phyloP scores from a whole-genome alignment of 768 basidiomycete species.

The Boletus pseudo-olivaceus region DNA sequence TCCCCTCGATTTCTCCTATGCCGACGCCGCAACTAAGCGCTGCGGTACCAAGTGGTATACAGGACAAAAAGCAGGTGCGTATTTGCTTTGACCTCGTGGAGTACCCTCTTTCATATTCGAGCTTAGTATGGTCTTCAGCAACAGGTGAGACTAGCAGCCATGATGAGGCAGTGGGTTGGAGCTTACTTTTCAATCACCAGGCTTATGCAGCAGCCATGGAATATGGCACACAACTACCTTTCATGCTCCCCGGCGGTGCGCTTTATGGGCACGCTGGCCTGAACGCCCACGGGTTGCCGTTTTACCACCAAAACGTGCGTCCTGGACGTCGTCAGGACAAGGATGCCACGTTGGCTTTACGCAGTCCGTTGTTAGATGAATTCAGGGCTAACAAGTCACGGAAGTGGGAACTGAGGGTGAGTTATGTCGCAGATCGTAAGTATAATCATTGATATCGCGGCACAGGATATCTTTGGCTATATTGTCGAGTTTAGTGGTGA shows the following conservation, averaged over 20 bases:
- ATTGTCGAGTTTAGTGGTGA: conserved; percentile 91
- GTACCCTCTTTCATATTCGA: conserved; percentile 8
- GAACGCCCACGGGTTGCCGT: conserved; percentile 33
- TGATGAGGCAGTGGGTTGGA: not conserved
- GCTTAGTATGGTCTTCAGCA: conserved; percentile 45
- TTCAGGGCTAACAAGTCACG: conserved; percentile 77
- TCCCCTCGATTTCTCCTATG: conserved; percentile 53
- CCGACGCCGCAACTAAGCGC: conserved; percentile 44
- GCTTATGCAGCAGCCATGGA: conserved; percentile 46
- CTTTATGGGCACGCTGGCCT: conserved; percentile 41
- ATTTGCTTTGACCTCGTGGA: conserved; percentile 5
- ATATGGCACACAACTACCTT: conserved; percentile 44
- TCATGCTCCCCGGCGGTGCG: conserved; percentile 42
- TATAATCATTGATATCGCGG: conserved; percentile 1
- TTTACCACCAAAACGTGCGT: conserved; percentile 40
- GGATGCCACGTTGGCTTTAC: conserved; percentile 38
- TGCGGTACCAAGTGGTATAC: conserved; percentile 37
- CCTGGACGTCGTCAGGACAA: conserved; percentile 45
- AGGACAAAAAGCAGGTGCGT: conserved; percentile 62
- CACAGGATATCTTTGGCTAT: conserved; percentile 80
- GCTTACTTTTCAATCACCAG: conserved; percentile 21
- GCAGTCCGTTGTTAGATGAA: conserved; percentile 78
- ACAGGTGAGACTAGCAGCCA: conserved; percentile 36
- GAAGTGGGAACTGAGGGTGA: conserved; percentile 79
- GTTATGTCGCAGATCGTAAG: conserved; percentile 18